Percentiles rank a stretch among this genome's conserved stretches.
phyloP scores from a whole-genome alignment of 2,329 filamentous ascomycete genomes.

The Xylariaceae sp. region DNA sequence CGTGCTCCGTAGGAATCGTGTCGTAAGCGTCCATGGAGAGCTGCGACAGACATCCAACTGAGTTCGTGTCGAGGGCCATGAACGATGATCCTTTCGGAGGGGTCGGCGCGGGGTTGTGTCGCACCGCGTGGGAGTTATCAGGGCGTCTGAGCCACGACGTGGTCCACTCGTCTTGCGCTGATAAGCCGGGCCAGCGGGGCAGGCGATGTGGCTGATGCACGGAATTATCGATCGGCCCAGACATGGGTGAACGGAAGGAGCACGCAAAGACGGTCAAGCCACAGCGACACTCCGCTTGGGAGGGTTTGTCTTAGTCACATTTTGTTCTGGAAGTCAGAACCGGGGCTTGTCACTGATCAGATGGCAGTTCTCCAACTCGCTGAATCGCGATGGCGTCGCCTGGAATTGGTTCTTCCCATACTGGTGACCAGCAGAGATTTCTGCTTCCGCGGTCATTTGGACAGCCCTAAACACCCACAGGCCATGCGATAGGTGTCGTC shows the following conservation, averaged over 20 bases:
- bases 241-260: no score
- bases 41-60: slow-evolving; percentile 19
- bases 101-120: slow-evolving; percentile 15
- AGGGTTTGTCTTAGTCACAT: not conserved
- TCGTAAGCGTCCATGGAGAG: slow-evolving; percentile 11
- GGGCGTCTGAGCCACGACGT: slow-evolving; percentile 12
- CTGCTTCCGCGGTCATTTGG: slow-evolving; percentile 16
- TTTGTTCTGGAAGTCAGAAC: not conserved
- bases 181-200: not conserved
- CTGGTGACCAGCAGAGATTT: slow-evolving; percentile 15
- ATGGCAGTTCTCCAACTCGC: slow-evolving; percentile 5
- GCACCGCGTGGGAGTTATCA: slow-evolving; percentile 13
- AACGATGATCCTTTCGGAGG: slow-evolving; percentile 1
- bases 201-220: not conserved
- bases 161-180: not conserved
- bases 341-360: slow-evolving; percentile 4
- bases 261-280: not conserved
- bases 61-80: slow-evolving; percentile 18
- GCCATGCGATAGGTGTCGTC: slow-evolving; percentile 2
- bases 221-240: not conserved
- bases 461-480: slow-evolving; percentile 1
- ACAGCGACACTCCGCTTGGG: not conserved
- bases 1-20: slow-evolving; percentile 1
- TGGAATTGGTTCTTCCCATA: slow-evolving; percentile 14
- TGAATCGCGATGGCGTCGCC: slow-evolving; percentile 3